Percentiles rank a stretch among this genome's conserved stretches.
phyloP scores from a whole-genome alignment of 2,329 filamentous ascomycete genomes.

The Cercospora nicotianae region DNA sequence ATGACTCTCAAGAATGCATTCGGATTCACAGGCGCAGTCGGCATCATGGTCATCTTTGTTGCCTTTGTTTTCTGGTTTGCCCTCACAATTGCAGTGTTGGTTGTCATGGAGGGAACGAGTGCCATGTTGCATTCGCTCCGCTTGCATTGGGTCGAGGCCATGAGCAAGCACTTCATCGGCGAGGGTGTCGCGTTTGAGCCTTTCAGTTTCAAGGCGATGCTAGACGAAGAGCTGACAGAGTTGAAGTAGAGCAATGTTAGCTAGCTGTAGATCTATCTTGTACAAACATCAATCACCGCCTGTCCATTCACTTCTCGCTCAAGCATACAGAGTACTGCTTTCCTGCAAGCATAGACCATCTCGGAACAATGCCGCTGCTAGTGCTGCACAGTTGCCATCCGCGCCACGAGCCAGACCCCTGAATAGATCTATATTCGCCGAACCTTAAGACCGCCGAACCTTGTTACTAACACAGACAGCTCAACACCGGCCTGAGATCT shows the following conservation, averaged over 20 bases:
- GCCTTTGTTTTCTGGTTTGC: slow-evolving; percentile 90
- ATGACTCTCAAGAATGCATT: slow-evolving; percentile 90
- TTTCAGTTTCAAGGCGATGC: slow-evolving; percentile 79
- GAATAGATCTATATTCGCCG: not conserved
- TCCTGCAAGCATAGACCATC: not conserved
- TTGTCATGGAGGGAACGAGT: slow-evolving; percentile 93
- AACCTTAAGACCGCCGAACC: not conserved
- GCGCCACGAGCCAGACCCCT: not conserved
- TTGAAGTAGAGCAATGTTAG: slow-evolving; percentile 33
- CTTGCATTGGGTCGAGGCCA: slow-evolving; percentile 95
- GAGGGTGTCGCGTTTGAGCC: slow-evolving; percentile 79
- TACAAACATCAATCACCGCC: not conserved
- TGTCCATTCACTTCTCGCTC: not conserved
- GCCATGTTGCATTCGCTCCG: slow-evolving; percentile 92
- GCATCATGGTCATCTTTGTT: slow-evolving; percentile 77
- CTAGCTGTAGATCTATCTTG: slow-evolving; percentile 10
- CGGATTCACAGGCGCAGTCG: slow-evolving; percentile 56
- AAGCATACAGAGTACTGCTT: not conserved
- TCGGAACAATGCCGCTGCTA: not conserved
- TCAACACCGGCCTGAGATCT: not conserved
- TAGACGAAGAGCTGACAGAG: slow-evolving; percentile 70
- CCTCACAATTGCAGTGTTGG: slow-evolving; percentile 75
- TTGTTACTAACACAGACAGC: not conserved
- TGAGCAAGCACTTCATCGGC: slow-evolving; percentile 96
- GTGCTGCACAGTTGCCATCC: not conserved